Evolutionary conservation across 2,329 filamentous ascomycete genomes (phyloP), one percentile per base, ranked within the genome.

Genomic region (Myriangium duriaei): DNA sequence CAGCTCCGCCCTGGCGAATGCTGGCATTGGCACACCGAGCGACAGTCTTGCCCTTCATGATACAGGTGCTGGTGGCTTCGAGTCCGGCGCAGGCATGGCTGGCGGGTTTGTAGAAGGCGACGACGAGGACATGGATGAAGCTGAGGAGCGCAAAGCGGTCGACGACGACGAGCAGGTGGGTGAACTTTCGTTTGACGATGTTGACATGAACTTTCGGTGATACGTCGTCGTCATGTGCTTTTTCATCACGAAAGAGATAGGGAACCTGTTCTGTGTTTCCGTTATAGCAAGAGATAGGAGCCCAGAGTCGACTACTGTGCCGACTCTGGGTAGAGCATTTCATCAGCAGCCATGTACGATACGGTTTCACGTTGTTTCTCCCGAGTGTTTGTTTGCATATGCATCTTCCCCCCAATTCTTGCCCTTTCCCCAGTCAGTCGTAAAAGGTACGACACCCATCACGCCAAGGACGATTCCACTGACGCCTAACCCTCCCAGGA

Each of bases 71-170:
- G 49, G 53, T 37, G 46, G 45, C 13, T 58, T 56, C 35, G 54
- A 56, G 41, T 52, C 55, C 45, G 50, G 47, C 9, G 53, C 39
- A 24, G 43, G 43, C 24, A 31, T 57, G 50, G 65, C 94, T 43
- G 73, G 91, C 54, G 86, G 87, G 37, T 96, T 96, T 61, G 87
- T 85, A 54, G 93, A 86, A 61, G 94, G 86, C 52, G 88, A 95
- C 59, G 91, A 96, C 48, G 88, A 95, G 50, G 88, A 95, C 45
- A 81, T 85, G 62, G 84, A 93, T 43, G 82, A 84, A 41, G 81
- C 81, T 47, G 74, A 57, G 54, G 55, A 60, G 49, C 53, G 59
- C 56, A 56, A 58, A 46, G 50, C 52, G 46, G 65, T 69, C 50
- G 61, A 59, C 49, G 68, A 71, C 53, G 63, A 68, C 55, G 74